Percentiles rank a stretch among this genome's conserved stretches.
Conservation (phyloP, 73 alveolate species). For the Effrenium voratum region DNA sequence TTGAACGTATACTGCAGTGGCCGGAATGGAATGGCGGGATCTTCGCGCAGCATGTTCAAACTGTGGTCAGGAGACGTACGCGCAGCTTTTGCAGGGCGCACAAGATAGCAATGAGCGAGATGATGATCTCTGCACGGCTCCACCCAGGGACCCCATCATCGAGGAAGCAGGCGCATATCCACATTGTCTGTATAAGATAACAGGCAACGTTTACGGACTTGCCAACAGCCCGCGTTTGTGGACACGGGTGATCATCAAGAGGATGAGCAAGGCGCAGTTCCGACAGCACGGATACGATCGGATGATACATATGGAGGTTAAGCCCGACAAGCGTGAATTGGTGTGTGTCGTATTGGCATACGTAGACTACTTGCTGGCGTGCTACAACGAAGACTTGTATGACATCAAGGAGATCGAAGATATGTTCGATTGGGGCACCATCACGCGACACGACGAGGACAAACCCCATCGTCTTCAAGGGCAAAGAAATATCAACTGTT, state of each 20-base stretch:
- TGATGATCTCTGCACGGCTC: background rate
- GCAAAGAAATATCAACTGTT: background rate
- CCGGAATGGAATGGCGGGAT: background rate
- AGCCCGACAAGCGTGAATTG: background rate
- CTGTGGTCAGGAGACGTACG: conserved; percentile 8
- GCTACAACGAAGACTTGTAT: background rate
- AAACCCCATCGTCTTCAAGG: background rate
- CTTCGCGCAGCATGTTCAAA: background rate
- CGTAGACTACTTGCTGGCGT: conserved; percentile 1
- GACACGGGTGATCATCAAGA: background rate
- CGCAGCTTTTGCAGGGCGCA: background rate
- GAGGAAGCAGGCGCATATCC: background rate
- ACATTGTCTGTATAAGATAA: background rate
- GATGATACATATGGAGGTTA: background rate
- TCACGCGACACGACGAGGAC: background rate
- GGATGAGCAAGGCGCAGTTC: background rate
- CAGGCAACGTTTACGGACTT: conserved; percentile 30
- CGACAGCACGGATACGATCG: background rate
- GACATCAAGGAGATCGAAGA: background rate
- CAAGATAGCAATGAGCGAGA: background rate
- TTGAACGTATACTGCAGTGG: background rate
- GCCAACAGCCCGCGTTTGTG: conserved; percentile 12
- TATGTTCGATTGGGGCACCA: background rate
- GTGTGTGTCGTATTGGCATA: background rate
- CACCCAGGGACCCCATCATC: background rate